Percentiles rank a stretch among this genome's conserved stretches.
phyloP scores from a whole-genome alignment of 257 asterid species.

The Nicotiana tabacum region DNA sequence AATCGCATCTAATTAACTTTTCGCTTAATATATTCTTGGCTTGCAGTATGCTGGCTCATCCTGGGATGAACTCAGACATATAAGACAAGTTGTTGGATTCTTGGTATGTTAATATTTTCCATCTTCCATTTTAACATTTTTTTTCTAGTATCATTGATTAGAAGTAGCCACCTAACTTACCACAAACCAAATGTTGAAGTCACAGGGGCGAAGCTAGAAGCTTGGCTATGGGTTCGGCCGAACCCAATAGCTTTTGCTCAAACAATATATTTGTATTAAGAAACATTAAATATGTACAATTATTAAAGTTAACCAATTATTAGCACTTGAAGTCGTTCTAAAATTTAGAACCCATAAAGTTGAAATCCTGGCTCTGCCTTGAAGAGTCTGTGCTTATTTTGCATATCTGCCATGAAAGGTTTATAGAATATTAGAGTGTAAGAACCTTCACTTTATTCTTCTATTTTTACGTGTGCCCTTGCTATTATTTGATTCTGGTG shows the following conservation, averaged over 20 bases:
- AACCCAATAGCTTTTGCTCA: too few relatives aligned
- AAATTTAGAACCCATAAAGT: too few relatives aligned
- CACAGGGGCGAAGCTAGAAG: too few relatives aligned
- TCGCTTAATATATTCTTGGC: background rate
- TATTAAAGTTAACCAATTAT: too few relatives aligned
- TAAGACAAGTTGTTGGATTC: slow-evolving; percentile 99
- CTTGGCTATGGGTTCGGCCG: too few relatives aligned
- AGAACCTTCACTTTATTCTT: background rate
- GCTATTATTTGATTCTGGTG: background rate
- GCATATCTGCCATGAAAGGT: background rate
- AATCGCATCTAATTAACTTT: background rate
- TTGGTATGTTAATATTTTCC: slow-evolving; percentile 50
- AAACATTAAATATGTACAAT: too few relatives aligned
- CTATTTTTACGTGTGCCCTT: background rate
- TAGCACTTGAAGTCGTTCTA: too few relatives aligned
- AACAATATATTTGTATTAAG: too few relatives aligned
- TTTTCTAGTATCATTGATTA: background rate
- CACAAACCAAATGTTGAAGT: background rate
- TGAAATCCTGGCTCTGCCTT: background rate
- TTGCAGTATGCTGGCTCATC: slow-evolving; percentile 90
- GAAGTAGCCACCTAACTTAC: background rate
- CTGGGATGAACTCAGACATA: slow-evolving; percentile 98
- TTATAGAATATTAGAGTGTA: background rate
- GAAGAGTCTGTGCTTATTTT: background rate
- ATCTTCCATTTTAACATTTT: background rate